Base-by-base conservation (phyloP, 805 yeast species). In the Wickerhamiella cacticola region DNA sequence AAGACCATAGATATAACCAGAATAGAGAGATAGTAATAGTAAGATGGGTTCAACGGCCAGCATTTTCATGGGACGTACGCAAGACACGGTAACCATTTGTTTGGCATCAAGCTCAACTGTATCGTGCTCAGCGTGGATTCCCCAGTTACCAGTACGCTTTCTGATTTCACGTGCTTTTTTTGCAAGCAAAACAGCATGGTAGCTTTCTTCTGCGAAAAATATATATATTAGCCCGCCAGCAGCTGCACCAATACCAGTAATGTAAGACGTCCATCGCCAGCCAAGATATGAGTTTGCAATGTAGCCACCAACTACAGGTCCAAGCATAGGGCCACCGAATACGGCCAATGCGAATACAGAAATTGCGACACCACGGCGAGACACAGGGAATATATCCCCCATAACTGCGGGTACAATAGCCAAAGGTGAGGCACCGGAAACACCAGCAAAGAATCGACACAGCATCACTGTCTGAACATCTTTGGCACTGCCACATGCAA, bases 241-340 rank as follows among this genome's bases (percentile, higher is more conserved):
- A n/a, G 63, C 26, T 1, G 61, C 26, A 5, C 71, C 54, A 3
- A 74, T 63, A 1, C 75, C 80, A 12, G 68, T 59, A 50, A 74
- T 66, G 61, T 73, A 76, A 25, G 65, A 63, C 3, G 75, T 68
- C 69, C 79, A 71, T 55, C 81, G 66, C 81, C 81, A 76, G 7
- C 72, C 73, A 35, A 83, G 64, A 46, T 70, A 66, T 77, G 88
- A 82, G 24, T 86, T 81, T 55, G 94, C 94, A 50, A 81, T 65
- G 59, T 79, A 74, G 47, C 94, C 89, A 33, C 79, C 78, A 62
- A 82, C 74, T 49, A 87, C 78, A 15, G 96, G 96, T 1, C 89
- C 92, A 35, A 81, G 50, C 68, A 84, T 71, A 18, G 96, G 95
- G 50, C 94, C 92, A 80, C 59, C 82, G 33, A 84, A 56, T 94